Conservation (phyloP, 116 monocot species). For the Thalassia testudinum region DNA sequence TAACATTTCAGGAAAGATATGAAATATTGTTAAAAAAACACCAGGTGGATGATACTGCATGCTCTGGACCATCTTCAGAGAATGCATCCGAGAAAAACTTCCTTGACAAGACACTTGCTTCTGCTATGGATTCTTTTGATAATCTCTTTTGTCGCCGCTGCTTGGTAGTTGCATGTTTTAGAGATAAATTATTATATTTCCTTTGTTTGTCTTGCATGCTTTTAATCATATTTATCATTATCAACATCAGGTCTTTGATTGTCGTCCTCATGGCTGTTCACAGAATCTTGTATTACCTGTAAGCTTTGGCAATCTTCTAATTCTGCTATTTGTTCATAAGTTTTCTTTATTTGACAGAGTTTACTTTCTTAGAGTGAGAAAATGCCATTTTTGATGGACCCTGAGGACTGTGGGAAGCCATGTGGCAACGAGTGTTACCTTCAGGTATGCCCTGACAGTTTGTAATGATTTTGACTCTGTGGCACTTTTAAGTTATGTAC, state of each 20-base stretch:
- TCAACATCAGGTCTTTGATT: constrained; percentile 65
- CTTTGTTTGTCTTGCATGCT: background rate
- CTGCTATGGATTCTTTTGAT: constrained; percentile 90
- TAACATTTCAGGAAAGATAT: constrained; percentile 60
- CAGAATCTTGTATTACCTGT: constrained; percentile 63
- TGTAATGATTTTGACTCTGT: too few relatives aligned
- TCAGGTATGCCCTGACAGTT: constrained; percentile 25
- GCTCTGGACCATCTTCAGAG: constrained; percentile 22
- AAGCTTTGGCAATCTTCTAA: constrained; percentile 20
- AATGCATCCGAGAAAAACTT: constrained; percentile 15
- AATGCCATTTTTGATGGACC: constrained; percentile 36
- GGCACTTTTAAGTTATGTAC: too few relatives aligned
- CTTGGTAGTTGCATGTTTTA: constrained; percentile 52
- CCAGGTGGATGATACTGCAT: constrained; percentile 9
- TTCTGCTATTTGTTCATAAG: background rate
- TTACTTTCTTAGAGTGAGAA: constrained; percentile 65
- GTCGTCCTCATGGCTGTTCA: constrained; percentile 92
- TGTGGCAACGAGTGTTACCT: constrained; percentile 84
- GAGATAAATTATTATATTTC: too few relatives aligned
- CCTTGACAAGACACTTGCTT: constrained; percentile 58
- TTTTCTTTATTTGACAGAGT: background rate
- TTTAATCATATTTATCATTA: background rate
- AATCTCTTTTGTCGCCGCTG: constrained; percentile 96
- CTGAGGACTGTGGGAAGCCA: constrained; percentile 54
- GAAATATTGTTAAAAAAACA: constrained; percentile 38